Evolutionary conservation across 257 asterid genomes (phyloP).

Genomic region (Salvia hispanica): DNA sequence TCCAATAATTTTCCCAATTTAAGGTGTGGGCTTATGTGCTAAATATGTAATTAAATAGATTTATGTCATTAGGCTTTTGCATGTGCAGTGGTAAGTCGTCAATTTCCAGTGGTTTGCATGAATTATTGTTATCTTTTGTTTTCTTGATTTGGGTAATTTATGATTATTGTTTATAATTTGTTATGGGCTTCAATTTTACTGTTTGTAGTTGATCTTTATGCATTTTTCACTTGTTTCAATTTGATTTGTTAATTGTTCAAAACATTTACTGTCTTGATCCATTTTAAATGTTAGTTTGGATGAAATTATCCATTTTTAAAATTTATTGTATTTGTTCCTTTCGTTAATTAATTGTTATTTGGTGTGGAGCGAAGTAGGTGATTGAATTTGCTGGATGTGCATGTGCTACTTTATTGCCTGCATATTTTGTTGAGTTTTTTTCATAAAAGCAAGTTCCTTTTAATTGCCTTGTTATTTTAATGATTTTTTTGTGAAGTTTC

Average conservation of each 20-base stretch:
- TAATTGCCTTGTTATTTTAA: conserved; percentile 13
- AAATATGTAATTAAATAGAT: conserved; percentile 28
- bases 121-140: neutral
- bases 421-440: conserved; percentile 23
- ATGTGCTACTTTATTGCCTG: conserved; percentile 10
- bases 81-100: conserved; percentile 29
- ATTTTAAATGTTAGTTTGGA: conserved; percentile 12
- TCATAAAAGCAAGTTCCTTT: neutral
- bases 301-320: neutral
- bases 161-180: conserved; percentile 12
- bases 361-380: conserved; percentile 26
- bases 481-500: conserved; percentile 1
- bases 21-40: conserved; percentile 31
- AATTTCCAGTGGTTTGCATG: conserved; percentile 35
- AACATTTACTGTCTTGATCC: conserved; percentile 30
- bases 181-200: conserved; percentile 21
- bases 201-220: conserved; percentile 15
- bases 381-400: conserved; percentile 16
- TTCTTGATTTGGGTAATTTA: conserved; percentile 33
- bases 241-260: conserved; percentile 10
- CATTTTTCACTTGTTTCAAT: conserved; percentile 9
- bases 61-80: conserved; percentile 35
- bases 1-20: neutral
- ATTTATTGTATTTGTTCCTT: neutral
- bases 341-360: neutral